These are phyloP conservation scores for Diaporthe citrichinensis DNA, from an alignment of 2,329 filamentous ascomycete species.

Conservation along the genomic window DNA sequence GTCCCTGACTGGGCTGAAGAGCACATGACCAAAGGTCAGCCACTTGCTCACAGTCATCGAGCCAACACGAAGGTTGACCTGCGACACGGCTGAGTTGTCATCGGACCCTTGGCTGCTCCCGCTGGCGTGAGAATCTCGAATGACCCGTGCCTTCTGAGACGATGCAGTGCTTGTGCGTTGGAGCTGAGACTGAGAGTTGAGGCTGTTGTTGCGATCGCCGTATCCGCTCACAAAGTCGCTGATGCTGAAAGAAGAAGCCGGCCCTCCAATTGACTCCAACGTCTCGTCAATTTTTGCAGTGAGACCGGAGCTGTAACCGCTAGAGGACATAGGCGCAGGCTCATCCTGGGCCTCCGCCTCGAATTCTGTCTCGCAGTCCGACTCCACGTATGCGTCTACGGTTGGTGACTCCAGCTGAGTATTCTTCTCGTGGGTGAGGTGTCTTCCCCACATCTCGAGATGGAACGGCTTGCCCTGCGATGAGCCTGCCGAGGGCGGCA, in stretches of 20 bases:
- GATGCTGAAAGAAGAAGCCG: slow-evolving; percentile 60
- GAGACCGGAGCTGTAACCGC: slow-evolving; percentile 69
- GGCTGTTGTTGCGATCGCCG: slow-evolving; percentile 52
- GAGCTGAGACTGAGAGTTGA: slow-evolving; percentile 42
- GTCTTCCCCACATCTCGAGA: slow-evolving; percentile 63
- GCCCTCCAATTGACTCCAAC: slow-evolving; percentile 56
- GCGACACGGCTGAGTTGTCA: slow-evolving; percentile 74
- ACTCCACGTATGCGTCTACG: slow-evolving; percentile 51
- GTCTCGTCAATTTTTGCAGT: slow-evolving; percentile 65
- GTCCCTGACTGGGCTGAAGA: slow-evolving; percentile 85
- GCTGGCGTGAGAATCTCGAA: slow-evolving; percentile 60
- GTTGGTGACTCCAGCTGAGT: slow-evolving; percentile 64
- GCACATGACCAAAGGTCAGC: slow-evolving; percentile 86
- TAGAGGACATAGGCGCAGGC: slow-evolving; percentile 57
- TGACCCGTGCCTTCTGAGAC: slow-evolving; percentile 47
- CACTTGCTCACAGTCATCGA: slow-evolving; percentile 91
- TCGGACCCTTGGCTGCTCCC: slow-evolving; percentile 64
- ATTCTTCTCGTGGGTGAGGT: slow-evolving; percentile 52
- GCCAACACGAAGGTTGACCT: slow-evolving; percentile 83
- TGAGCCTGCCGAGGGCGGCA: slow-evolving; percentile 67
- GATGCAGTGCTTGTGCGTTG: slow-evolving; percentile 43
- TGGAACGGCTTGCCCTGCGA: slow-evolving; percentile 71
- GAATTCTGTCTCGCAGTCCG: slow-evolving; percentile 48
- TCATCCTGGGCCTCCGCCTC: slow-evolving; percentile 48
- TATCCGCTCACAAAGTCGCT: slow-evolving; percentile 59